Evolutionary conservation across 2,329 filamentous ascomycete species (phyloP).

Genomic region (Ceratocystis cubensis): DNA sequence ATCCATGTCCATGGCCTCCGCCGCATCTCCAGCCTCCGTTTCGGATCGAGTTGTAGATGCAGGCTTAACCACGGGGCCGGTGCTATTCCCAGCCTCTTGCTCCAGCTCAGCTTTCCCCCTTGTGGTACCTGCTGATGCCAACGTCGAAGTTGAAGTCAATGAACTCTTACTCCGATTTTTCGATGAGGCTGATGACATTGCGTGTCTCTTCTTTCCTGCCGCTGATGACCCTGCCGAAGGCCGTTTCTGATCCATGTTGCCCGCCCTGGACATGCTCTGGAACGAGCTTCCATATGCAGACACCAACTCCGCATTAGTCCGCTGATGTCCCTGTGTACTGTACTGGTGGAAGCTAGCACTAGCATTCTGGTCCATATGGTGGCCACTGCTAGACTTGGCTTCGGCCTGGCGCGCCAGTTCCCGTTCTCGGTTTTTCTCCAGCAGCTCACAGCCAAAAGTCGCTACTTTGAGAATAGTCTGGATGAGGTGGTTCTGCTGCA

Average conservation of each 20-base stretch:
- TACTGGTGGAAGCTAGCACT: slow-evolving; percentile 10
- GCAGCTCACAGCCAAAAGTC: slow-evolving; percentile 70
- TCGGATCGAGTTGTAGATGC: neutral
- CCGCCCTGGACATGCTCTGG: slow-evolving; percentile 6
- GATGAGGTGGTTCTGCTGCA: slow-evolving; percentile 94
- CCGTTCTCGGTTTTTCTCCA: slow-evolving; percentile 60
- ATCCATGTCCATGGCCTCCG: slow-evolving; percentile 13
- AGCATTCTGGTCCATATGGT: slow-evolving; percentile 14
- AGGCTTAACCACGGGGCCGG: neutral
- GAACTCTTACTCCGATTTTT: neutral
- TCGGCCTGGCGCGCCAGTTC: slow-evolving; percentile 42
- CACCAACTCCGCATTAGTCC: slow-evolving; percentile 1
- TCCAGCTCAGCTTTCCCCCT: neutral
- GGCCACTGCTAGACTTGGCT: slow-evolving; percentile 30
- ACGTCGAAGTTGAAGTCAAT: neutral
- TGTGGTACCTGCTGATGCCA: neutral
- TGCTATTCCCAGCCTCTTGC: neutral
- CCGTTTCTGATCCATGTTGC: neutral
- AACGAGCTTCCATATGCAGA: slow-evolving; percentile 13
- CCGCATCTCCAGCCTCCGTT: neutral
- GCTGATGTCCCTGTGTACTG: neutral
- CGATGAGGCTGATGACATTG: neutral
- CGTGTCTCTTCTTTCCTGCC: neutral
- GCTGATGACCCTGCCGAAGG: neutral
- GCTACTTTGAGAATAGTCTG: slow-evolving; percentile 96